phyloP scores from a whole-genome alignment of 2,329 filamentous ascomycete species.

The Colletotrichum eremochloae region DNA sequence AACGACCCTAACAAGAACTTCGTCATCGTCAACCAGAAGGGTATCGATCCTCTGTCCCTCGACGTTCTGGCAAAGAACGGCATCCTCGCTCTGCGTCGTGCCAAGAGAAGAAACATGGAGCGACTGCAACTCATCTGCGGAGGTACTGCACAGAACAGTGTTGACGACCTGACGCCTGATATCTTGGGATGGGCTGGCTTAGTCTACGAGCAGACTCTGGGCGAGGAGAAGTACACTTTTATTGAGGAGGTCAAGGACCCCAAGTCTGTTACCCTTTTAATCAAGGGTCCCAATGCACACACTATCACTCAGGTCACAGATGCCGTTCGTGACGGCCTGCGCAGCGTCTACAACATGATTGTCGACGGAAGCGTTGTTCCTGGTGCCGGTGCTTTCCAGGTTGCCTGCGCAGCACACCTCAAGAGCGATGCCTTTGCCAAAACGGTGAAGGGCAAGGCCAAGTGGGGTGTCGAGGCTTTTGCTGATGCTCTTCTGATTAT shows the following conservation, averaged over 20 bases:
- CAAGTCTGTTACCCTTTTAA: slow-evolving; percentile 96
- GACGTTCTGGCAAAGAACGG: slow-evolving; percentile 98
- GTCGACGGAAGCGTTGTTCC: slow-evolving; percentile 97
- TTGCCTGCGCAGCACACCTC: slow-evolving; percentile 89
- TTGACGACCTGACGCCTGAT: slow-evolving; percentile 90
- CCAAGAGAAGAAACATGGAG: slow-evolving; percentile 99
- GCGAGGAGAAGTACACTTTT: slow-evolving; percentile 99
- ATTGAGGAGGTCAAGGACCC: slow-evolving; percentile 98
- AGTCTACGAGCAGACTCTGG: slow-evolving; percentile 96
- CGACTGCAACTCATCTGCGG: slow-evolving; percentile 94
- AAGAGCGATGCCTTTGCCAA: slow-evolving; percentile 88
- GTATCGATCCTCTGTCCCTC: slow-evolving; percentile 94
- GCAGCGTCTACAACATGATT: slow-evolving; percentile 99
- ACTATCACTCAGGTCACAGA: slow-evolving; percentile 98
- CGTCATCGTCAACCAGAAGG: slow-evolving; percentile 99
- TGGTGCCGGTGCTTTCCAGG: slow-evolving; percentile 94
- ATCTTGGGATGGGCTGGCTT: slow-evolving; percentile 95
- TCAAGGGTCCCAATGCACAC: slow-evolving; percentile 97
- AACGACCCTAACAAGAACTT: slow-evolving; percentile 95
- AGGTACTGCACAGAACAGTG: slow-evolving; percentile 92
- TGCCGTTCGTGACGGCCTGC: slow-evolving; percentile 92
- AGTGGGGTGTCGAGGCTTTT: slow-evolving; percentile 95
- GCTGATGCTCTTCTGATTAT: slow-evolving; percentile 95
- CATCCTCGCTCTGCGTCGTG: slow-evolving; percentile 92
- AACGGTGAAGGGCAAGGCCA: slow-evolving; percentile 96